These are phyloP conservation scores for Hansenula sp. DNA, from an alignment of 1,139 yeast species.

Conservation along the genomic window DNA sequence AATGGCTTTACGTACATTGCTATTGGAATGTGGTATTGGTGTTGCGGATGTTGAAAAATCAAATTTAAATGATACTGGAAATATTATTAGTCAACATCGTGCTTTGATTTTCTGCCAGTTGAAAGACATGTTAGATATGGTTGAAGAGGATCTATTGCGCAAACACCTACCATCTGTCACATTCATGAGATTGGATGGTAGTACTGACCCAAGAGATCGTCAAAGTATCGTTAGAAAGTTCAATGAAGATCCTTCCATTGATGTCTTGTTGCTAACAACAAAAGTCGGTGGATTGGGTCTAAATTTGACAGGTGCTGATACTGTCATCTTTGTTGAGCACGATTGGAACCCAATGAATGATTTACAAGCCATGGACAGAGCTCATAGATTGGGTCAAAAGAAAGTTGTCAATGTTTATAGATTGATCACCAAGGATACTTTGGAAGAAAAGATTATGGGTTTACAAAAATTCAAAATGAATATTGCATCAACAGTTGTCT, in stretches of 20 bases:
- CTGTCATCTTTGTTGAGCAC: constrained; percentile 97
- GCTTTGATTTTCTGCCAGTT: constrained; percentile 94
- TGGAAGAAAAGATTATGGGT: constrained; percentile 98
- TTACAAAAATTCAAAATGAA: constrained; percentile 96
- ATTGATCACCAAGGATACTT: constrained; percentile 84
- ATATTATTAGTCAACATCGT: constrained; percentile 89
- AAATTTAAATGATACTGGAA: constrained; percentile 43
- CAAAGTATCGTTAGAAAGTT: constrained; percentile 89
- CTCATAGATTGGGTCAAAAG: constrained; percentile 96
- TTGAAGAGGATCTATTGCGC: constrained; percentile 81
- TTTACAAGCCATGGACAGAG: constrained; percentile 98
- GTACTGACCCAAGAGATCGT: constrained; percentile 89
- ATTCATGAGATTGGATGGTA: constrained; percentile 92
- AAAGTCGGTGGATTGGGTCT: constrained; percentile 98
- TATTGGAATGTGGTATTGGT: constrained; percentile 95
- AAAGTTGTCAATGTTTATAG: constrained; percentile 95
- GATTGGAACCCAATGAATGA: constrained; percentile 99
- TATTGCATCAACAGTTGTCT: constrained; percentile 92
- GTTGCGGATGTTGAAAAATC: constrained; percentile 44
- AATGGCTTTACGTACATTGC: constrained; percentile 72
- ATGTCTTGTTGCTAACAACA: constrained; percentile 85
- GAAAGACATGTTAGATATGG: constrained; percentile 97
- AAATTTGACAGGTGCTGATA: constrained; percentile 97
- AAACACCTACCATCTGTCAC: constrained; percentile 89
- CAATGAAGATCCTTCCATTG: constrained; percentile 96